Evolutionary conservation across 2,329 filamentous ascomycete species (phyloP).

Genomic region (Aspergillus sp.): DNA sequence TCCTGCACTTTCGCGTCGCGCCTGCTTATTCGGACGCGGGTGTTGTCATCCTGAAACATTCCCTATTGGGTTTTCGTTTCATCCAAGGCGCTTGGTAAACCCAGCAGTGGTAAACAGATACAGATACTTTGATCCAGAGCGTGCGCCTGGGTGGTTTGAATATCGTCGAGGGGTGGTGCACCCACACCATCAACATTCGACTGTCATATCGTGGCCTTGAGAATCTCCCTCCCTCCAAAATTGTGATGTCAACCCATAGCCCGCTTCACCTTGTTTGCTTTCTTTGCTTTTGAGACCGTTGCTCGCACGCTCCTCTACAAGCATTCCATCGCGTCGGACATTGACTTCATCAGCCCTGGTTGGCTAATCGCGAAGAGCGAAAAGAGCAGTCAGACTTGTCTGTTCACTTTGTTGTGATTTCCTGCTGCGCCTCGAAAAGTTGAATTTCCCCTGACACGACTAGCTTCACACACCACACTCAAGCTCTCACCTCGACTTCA

Average conservation of each 20-base stretch:
- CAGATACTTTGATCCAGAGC: slow-evolving; percentile 16
- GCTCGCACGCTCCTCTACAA: slow-evolving; percentile 19
- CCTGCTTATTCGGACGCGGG: slow-evolving; percentile 23
- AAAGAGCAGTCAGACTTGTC: slow-evolving; percentile 15
- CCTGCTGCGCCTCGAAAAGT: slow-evolving; percentile 3
- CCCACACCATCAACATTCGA: slow-evolving; percentile 4
- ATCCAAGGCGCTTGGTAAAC: slow-evolving; percentile 12
- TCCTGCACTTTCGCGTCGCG: slow-evolving; percentile 25
- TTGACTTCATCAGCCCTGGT: slow-evolving; percentile 8
- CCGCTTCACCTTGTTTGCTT: slow-evolving; percentile 15
- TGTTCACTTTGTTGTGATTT: slow-evolving; percentile 3
- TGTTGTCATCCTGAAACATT: slow-evolving; percentile 33
- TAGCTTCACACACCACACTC: not conserved
- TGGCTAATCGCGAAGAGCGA: slow-evolving; percentile 13
- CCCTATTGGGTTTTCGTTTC: slow-evolving; percentile 16
- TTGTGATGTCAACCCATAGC: slow-evolving; percentile 27
- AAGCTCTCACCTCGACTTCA: slow-evolving; percentile 5
- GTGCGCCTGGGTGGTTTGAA: slow-evolving; percentile 16
- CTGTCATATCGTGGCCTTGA: slow-evolving; percentile 11
- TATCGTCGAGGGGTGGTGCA: slow-evolving; percentile 10
- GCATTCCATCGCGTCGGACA: slow-evolving; percentile 29
- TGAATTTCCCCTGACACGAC: not conserved
- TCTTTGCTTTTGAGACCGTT: slow-evolving; percentile 19
- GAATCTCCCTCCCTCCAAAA: slow-evolving; percentile 23
- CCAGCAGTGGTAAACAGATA: slow-evolving; percentile 7